phyloP scores from a whole-genome alignment of 1,284 basidiomycete species.

The Peniophora sp. region DNA sequence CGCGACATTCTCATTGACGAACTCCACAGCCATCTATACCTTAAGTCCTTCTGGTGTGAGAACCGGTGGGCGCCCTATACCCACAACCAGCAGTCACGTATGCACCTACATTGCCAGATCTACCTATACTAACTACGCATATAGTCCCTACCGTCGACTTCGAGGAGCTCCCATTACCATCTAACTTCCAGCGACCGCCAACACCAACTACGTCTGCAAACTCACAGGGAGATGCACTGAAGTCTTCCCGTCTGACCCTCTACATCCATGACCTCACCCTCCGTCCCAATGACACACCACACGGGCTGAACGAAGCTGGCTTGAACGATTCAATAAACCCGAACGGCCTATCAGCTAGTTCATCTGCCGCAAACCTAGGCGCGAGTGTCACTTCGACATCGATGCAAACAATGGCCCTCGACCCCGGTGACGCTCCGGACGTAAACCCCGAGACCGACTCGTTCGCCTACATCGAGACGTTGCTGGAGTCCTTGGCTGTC shows the following conservation, averaged over 20 bases:
- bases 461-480: conserved; percentile 89
- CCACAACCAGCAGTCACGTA: conserved; percentile 73
- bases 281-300: conserved; percentile 76
- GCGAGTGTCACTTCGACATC: conserved; percentile 19
- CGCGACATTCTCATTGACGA: conserved; percentile 94
- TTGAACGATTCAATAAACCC: conserved; percentile 22
- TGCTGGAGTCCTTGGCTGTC: conserved; percentile 88
- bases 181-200: conserved; percentile 18
- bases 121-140: neutral
- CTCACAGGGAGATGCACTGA: no score
- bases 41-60: conserved; percentile 96
- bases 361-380: conserved; percentile 15
- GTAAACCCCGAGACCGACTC: conserved; percentile 87
- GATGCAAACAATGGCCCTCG: conserved; percentile 5
- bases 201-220: conserved; percentile 29
- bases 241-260: conserved; percentile 42
- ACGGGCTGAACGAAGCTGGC: conserved; percentile 58
- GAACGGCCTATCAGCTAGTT: conserved; percentile 17
- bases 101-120: conserved; percentile 20
- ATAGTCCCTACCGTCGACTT: conserved; percentile 53
- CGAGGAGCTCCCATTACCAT: conserved; percentile 35
- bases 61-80: conserved; percentile 83
- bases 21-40: conserved; percentile 94
- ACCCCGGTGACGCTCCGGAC: neutral
- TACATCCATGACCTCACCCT: conserved; percentile 69